Evolutionary conservation across 2,329 filamentous ascomycete genomes (phyloP).

Genomic region (Didymella arachidicola): DNA sequence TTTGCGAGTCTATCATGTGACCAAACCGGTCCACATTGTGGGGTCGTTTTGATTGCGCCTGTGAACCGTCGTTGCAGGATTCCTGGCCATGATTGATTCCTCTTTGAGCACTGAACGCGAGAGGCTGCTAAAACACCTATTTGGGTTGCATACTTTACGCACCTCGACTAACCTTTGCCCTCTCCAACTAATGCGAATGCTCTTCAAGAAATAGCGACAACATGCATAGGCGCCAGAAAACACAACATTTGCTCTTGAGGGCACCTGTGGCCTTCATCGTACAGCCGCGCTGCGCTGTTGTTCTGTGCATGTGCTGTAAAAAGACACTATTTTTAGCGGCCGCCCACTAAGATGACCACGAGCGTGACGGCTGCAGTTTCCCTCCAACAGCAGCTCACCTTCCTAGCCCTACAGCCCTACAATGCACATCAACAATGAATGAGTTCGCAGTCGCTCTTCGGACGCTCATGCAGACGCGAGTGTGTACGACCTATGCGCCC

Average conservation of each 20-base stretch:
- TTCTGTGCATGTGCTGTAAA: slow-evolving; percentile 8
- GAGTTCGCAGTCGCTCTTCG: slow-evolving; percentile 10
- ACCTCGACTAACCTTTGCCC: background rate
- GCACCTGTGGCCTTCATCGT: slow-evolving; percentile 5
- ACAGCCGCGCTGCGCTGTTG: slow-evolving; percentile 10
- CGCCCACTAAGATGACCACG: slow-evolving; percentile 25
- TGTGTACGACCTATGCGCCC: slow-evolving; percentile 25
- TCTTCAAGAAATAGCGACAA: slow-evolving; percentile 2
- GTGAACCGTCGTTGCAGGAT: slow-evolving; percentile 11
- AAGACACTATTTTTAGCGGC: slow-evolving; percentile 42
- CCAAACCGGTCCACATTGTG: slow-evolving; percentile 13
- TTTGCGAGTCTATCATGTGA: slow-evolving; percentile 32
- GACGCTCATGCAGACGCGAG: slow-evolving; percentile 18
- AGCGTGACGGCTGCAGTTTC: slow-evolving; percentile 30
- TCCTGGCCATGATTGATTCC: slow-evolving; percentile 8
- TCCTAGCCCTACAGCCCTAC: slow-evolving; percentile 35
- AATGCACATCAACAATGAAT: slow-evolving; percentile 20
- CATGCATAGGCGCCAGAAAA: slow-evolving; percentile 8
- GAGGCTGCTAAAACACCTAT: slow-evolving; percentile 14
- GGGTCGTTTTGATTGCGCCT: slow-evolving; percentile 15
- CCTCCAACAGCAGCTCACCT: slow-evolving; percentile 4
- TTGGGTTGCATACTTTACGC: slow-evolving; percentile 7
- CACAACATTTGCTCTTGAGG: slow-evolving; percentile 7
- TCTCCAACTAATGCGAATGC: slow-evolving; percentile 5
- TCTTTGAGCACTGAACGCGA: slow-evolving; percentile 12